Evolutionary conservation across 805 yeast genomes (phyloP).

Genomic region (Saccharomycopsis capsularis): DNA sequence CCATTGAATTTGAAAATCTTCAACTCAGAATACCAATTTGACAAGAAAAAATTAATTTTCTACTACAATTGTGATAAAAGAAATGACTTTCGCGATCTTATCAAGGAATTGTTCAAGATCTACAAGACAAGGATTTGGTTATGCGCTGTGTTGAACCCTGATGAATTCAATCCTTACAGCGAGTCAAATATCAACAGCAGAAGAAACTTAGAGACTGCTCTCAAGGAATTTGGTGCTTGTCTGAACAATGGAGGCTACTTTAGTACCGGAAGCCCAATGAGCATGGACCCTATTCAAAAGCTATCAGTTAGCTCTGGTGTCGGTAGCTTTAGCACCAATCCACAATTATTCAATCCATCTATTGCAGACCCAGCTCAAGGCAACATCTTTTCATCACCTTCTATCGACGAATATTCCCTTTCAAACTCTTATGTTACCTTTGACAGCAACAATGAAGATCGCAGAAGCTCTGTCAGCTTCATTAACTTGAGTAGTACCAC

Average conservation of each 20-base stretch:
- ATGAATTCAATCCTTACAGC: slow-evolving; percentile 19
- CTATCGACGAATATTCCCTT: neutral
- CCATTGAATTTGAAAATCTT: slow-evolving; percentile 51
- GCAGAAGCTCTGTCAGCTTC: neutral
- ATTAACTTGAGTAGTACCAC: no score
- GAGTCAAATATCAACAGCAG: slow-evolving; percentile 13
- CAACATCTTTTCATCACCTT: neutral
- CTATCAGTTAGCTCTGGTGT: no score
- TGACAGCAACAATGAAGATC: neutral
- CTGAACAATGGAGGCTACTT: neutral
- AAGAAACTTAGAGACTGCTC: slow-evolving; percentile 2
- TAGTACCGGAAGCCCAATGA: neutral
- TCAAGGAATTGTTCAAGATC: slow-evolving; percentile 65
- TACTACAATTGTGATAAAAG: slow-evolving; percentile 60
- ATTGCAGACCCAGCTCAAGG: neutral
- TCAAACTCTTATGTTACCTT: neutral
- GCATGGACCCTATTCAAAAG: neutral
- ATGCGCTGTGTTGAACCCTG: slow-evolving; percentile 53
- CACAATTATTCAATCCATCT: neutral
- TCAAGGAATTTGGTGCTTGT: slow-evolving; percentile 5
- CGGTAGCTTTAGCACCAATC: neutral
- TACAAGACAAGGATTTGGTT: slow-evolving; percentile 80
- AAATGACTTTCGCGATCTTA: slow-evolving; percentile 66
- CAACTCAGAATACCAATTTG: slow-evolving; percentile 78
- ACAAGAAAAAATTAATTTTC: slow-evolving; percentile 67